phyloP scores from a whole-genome alignment of 2,329 filamentous ascomycete species.

The Epichloe typhina region DNA sequence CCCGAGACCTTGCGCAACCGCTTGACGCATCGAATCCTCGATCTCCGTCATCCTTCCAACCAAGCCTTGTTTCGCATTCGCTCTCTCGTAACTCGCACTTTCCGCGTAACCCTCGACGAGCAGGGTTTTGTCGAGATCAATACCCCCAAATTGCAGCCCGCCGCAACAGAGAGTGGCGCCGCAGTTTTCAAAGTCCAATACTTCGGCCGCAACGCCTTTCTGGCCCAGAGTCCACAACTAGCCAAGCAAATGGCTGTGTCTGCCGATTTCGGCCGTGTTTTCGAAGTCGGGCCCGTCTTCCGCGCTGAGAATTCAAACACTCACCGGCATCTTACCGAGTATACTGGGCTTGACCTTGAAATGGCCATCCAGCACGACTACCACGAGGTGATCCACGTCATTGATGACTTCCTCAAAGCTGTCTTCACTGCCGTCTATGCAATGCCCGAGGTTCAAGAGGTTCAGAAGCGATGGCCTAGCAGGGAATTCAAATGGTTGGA shows the following conservation, averaged over 20 bases:
- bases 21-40: constrained; percentile 66
- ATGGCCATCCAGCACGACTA: constrained; percentile 87
- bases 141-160: constrained; percentile 80
- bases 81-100: constrained; percentile 65
- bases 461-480: constrained; percentile 76
- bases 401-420: constrained; percentile 70
- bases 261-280: constrained; percentile 78
- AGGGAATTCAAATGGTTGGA: constrained; percentile 80
- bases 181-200: constrained; percentile 89
- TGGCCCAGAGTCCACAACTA: constrained; percentile 83
- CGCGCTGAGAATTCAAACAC: constrained; percentile 93
- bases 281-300: constrained; percentile 63
- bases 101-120: constrained; percentile 61
- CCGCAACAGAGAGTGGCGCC: constrained; percentile 80
- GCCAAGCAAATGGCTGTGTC: constrained; percentile 90
- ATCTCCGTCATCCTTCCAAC: constrained; percentile 72
- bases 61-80: constrained; percentile 83
- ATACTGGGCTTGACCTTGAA: constrained; percentile 83
- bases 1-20: constrained; percentile 55
- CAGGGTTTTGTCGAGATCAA: constrained; percentile 85
- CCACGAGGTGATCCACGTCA: constrained; percentile 67
- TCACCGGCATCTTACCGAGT: constrained; percentile 86
- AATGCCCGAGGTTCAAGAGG: constrained; percentile 57
- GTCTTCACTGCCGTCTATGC: constrained; percentile 38
- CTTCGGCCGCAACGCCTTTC: constrained; percentile 73